Base-by-base conservation (phyloP, 225 moss, liverwort and hornwort genomes). In the Bryoerythrophyllum caledonicum region DNA sequence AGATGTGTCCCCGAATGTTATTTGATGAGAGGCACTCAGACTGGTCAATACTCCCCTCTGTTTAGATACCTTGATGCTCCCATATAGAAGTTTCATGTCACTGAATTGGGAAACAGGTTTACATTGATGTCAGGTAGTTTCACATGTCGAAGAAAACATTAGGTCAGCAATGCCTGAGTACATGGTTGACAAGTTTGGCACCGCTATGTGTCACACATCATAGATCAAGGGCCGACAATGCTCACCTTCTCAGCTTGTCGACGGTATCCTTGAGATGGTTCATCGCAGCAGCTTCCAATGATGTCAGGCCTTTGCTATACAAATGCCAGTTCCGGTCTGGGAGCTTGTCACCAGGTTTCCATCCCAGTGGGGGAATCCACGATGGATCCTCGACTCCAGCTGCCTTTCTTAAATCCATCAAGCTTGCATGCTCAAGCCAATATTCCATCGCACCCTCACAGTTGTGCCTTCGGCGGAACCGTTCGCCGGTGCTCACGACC, bases 381-480 rank as follows among this genome's bases (percentile, higher is more conserved):
- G 84, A 84, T 25, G 89, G 89, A 72, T 89, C 89, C 74, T 89
- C 89, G 28, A 89, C 74, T 44, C 89, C 89, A 59, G 89, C 89
- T 76, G 82, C 87, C 76, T 89, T 89, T 58, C 89, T 80, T 66
- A 89, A 65, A 55, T 89, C 89, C 89, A 87, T 89, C 48, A 89
- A 70, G 76, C 82, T 84, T 56, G 84, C 70, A 73, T 89, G 86
- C 76, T 89, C 89, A 1, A 87, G 89, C 87, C 89, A 89, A 77
- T 89, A 89, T 28, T 89, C 89, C 89, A 89, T 89, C 30, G 86
- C 86, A 8, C 89, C 89, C 62, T 86, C 86, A 14, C 87, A 83
- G 63, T 89, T 89, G 74, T 86, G 83, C 60, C 83, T 78, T 48
- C 89, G 89, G 55, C 89, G 86, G 56, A 89, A 89, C 6, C 89